Conservation (phyloP, 768 basidiomycete genomes). For the Scleroderma bovista region DNA sequence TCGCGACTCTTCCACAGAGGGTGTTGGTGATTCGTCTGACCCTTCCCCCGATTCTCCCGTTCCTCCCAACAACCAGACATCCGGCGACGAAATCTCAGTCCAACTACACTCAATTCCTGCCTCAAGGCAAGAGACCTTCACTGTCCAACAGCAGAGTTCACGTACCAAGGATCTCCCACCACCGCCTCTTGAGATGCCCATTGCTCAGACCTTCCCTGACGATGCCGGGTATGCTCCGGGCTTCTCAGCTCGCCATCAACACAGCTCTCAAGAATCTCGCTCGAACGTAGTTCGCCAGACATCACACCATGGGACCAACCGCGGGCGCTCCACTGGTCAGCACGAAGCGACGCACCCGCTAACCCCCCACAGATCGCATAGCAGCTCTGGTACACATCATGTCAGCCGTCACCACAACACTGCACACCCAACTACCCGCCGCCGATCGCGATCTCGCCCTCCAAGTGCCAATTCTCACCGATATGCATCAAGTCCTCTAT, state of each 20-base stretch:
- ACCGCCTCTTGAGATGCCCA: constrained; percentile 6
- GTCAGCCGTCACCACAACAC: constrained; percentile 8
- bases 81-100: constrained; percentile 2
- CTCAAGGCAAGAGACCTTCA: constrained; percentile 15
- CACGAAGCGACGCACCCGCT: constrained; percentile 14
- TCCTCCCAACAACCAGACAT: constrained; percentile 5
- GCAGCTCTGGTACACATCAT: background rate
- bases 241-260: constrained; percentile 2
- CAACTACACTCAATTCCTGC: constrained; percentile 12
- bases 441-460: constrained; percentile 23
- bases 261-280: background rate
- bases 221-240: background rate
- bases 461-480: constrained; percentile 23
- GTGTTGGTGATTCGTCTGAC: constrained; percentile 7
- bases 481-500: constrained; percentile 18
- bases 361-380: constrained; percentile 6
- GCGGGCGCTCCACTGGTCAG: constrained; percentile 1
- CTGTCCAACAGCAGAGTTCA: constrained; percentile 11
- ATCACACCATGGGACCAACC: constrained; percentile 11
- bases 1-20: constrained; percentile 20
- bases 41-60: constrained; percentile 4
- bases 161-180: constrained; percentile 16
- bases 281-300: constrained; percentile 16
- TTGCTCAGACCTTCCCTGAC: constrained; percentile 14
- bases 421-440: constrained; percentile 14